Evolutionary conservation across 2,329 filamentous ascomycete species (phyloP), one percentile per base, ranked within the genome.

Genomic region (Apiospora rasikravindrae): DNA sequence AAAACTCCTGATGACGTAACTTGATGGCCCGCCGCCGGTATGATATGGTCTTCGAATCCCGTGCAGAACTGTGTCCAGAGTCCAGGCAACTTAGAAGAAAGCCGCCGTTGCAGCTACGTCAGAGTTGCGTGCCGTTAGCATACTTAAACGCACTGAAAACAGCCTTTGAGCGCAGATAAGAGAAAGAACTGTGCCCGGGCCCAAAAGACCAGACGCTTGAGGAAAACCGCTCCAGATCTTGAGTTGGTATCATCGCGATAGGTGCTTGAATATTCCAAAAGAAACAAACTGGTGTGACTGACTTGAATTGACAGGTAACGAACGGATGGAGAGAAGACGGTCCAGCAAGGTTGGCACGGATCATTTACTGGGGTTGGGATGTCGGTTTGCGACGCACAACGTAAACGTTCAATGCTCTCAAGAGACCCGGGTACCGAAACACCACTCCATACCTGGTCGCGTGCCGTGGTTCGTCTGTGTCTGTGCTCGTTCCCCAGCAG

Each of bases 301-400:
- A 29, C 53, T 8, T 33, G 26, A 33, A 57, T 57, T 57, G 51
- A 33, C 26, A 64, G 22, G 57, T 64, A 40, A 64, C 33, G 57
- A 40, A 64, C 33, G 57, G 33, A 64, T 19, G 49, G 33, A 40
- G 57, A 64, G 57, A 40, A 40, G 33, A 64, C 33, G 57, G 33
- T 14, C 22, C 57, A 64, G 57, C 29, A 64, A n/a, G 57, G 57
- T 64, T 64, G 57, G 57, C 57, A 64, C 57, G 57, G 57, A 40
- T 64, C 57, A 64, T 40, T 8, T n/a, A 22, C 57, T 40, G 57
- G 57, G 57, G 33, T 40, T 64, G 57, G 33, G 29, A n/a, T 64
- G 57, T 64, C 57, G 40, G 29, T 64, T 64, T 64, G 40, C 57
- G 57, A 64, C 57, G 29, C 40, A 40, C 57, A 64, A 64, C 57